Percentiles rank a stretch among this genome's conserved stretches.
These are phyloP conservation scores for Takashimella tepidaria DNA, from an alignment of 1,284 basidiomycete species.

Conservation along the genomic window DNA sequence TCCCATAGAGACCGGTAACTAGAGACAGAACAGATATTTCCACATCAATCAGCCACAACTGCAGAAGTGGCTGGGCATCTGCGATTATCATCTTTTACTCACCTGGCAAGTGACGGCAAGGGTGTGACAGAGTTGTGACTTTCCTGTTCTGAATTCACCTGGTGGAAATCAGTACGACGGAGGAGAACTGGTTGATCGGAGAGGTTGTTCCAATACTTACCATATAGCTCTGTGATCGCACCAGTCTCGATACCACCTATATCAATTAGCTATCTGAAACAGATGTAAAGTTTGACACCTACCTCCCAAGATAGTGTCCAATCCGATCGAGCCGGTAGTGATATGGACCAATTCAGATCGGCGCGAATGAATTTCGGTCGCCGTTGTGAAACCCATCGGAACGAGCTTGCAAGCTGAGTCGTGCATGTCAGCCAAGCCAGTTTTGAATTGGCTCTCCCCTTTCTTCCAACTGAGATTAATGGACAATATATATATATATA, in stretches of 20 bases:
- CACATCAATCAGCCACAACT: too few species aligned
- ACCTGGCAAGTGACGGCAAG: constrained; percentile 94
- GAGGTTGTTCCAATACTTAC: constrained; percentile 39
- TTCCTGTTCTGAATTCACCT: constrained; percentile 91
- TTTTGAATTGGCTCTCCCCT: too few species aligned
- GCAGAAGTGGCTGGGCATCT: not conserved
- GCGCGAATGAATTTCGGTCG: constrained; percentile 92
- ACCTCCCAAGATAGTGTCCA: constrained; percentile 95
- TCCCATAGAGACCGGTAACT: constrained; percentile 92
- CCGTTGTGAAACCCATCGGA: constrained; percentile 96
- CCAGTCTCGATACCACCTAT: constrained; percentile 95
- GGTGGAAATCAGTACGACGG: constrained; percentile 1
- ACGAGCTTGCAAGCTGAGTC: constrained; percentile 87
- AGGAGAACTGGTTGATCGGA: not conserved
- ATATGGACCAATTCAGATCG: constrained; percentile 96
- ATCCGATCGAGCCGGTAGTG: constrained; percentile 91
- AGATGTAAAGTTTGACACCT: constrained; percentile 33
- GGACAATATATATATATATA: not conserved
- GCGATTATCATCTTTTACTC: not conserved
- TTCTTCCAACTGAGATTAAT: not conserved
- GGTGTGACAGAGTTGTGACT: constrained; percentile 97
- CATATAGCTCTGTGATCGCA: constrained; percentile 96
- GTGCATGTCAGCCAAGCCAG: too few species aligned
- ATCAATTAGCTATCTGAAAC: not conserved
- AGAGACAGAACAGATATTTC: constrained; percentile 7